phyloP scores from a whole-genome alignment of 2,329 filamentous ascomycete species.

The Colletotrichum plurivorum region DNA sequence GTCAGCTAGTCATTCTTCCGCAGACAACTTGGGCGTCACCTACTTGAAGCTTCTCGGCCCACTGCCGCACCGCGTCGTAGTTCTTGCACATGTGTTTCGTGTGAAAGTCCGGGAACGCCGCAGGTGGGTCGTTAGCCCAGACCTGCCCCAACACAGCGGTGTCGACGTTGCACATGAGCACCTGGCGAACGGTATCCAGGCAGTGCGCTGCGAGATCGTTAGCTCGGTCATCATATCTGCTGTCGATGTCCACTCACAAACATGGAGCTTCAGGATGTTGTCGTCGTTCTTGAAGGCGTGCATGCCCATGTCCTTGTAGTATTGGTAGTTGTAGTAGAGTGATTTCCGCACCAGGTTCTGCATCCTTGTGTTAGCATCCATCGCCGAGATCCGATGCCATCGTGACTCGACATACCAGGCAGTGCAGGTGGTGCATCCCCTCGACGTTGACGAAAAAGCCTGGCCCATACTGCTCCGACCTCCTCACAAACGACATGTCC shows the following conservation, averaged over 20 bases:
- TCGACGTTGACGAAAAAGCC: constrained; percentile 72
- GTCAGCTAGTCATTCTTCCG: neutral
- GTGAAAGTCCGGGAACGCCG: constrained; percentile 73
- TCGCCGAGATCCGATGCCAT: neutral
- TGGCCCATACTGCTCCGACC: constrained; percentile 68
- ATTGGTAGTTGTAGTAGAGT: constrained; percentile 71
- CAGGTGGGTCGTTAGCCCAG: constrained; percentile 65
- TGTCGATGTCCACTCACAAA: constrained; percentile 59
- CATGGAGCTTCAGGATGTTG: constrained; percentile 67
- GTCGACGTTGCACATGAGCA: constrained; percentile 75
- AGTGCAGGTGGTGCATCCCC: constrained; percentile 71
- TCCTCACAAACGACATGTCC: constrained; percentile 67
- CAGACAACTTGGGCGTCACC: neutral
- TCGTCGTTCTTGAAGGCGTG: constrained; percentile 71
- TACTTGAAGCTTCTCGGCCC: constrained; percentile 68
- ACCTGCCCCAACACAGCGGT: constrained; percentile 73
- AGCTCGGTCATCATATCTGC: neutral
- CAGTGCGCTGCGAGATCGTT: constrained; percentile 63
- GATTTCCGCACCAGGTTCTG: constrained; percentile 71
- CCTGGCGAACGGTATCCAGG: constrained; percentile 72
- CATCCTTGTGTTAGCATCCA: neutral
- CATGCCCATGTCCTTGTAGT: constrained; percentile 64
- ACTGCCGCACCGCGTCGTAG: constrained; percentile 66
- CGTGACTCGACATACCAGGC: constrained; percentile 57
- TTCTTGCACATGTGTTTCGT: constrained; percentile 72